Percentiles rank a stretch among this genome's conserved stretches.
phyloP scores from a whole-genome alignment of 306 rosid genomes.

The Hippophae gyantsensis region DNA sequence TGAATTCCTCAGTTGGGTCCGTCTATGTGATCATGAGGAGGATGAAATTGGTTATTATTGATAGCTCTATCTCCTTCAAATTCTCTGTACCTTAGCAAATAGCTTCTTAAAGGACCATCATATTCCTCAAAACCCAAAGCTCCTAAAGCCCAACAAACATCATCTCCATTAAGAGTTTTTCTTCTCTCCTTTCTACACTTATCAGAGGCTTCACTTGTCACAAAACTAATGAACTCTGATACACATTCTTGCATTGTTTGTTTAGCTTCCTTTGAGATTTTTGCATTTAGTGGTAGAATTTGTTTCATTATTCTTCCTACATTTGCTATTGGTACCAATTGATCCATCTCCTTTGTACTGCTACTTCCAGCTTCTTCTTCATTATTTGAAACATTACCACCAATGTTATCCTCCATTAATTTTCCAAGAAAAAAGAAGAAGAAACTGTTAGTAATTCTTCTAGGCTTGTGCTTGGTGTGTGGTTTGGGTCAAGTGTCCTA shows the following conservation, averaged over 20 bases:
- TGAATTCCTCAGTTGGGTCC: too few species aligned
- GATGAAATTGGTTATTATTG: background rate
- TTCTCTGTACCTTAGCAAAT: constrained; percentile 18
- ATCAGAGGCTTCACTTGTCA: constrained; percentile 22
- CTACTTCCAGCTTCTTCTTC: background rate
- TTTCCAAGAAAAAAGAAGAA: background rate
- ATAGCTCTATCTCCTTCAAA: constrained; percentile 6
- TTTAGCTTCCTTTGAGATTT: constrained; percentile 25
- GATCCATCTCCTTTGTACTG: constrained; percentile 3
- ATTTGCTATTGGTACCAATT: constrained; percentile 27
- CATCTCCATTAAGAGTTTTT: constrained; percentile 22
- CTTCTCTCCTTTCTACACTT: constrained; percentile 23
- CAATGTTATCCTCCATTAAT: background rate
- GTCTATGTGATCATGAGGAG: too few species aligned
- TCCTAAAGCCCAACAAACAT: constrained; percentile 15
- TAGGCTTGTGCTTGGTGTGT: background rate
- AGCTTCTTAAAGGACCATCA: constrained; percentile 8
- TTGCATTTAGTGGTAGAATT: constrained; percentile 20
- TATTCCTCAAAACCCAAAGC: constrained; percentile 19
- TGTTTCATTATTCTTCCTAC: constrained; percentile 30
- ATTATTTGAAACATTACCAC: background rate
- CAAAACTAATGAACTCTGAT: constrained; percentile 27
- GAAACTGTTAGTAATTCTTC: background rate
- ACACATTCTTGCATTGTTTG: constrained; percentile 26
- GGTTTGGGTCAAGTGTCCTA: too few species aligned